Evolutionary conservation across 2,329 filamentous ascomycete genomes (phyloP).

Genomic region (Hymenotorrendiella dingleyae): DNA sequence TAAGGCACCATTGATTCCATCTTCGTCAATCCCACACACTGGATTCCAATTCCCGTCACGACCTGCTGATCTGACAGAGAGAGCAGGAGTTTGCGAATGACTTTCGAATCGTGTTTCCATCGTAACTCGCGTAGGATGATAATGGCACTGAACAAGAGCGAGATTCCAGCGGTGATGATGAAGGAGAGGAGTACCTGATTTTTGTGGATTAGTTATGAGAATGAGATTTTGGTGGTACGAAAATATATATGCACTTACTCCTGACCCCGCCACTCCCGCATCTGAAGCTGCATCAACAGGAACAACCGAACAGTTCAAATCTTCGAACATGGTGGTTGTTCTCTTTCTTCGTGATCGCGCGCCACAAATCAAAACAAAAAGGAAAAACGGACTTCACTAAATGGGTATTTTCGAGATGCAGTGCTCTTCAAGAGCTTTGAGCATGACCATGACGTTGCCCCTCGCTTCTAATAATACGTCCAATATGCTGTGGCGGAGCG

Average conservation of each 20-base stretch:
- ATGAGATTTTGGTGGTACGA: too few relatives aligned
- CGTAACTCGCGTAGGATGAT: constrained; percentile 51
- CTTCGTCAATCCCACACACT: constrained; percentile 56
- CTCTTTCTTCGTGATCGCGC: too few relatives aligned
- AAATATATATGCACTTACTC: constrained; percentile 36
- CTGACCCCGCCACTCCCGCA: constrained; percentile 51
- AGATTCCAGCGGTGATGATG: constrained; percentile 55
- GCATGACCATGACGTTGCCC: too few relatives aligned
- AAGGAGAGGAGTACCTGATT: constrained; percentile 58
- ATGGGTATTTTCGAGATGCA: too few relatives aligned
- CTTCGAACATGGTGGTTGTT: constrained; percentile 3
- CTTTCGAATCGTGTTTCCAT: constrained; percentile 40
- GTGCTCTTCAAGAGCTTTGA: too few relatives aligned
- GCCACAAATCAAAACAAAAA: too few relatives aligned
- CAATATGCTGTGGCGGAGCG: too few relatives aligned
- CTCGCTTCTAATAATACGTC: too few relatives aligned
- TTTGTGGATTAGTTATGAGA: constrained; percentile 1
- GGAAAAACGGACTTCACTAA: too few relatives aligned
- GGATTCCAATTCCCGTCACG: constrained; percentile 63
- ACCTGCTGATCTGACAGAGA: constrained; percentile 65
- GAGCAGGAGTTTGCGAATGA: constrained; percentile 58
- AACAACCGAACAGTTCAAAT: constrained; percentile 8
- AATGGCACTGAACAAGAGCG: constrained; percentile 47
- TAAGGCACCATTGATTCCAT: constrained; percentile 55
- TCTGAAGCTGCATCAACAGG: constrained; percentile 33